Evolutionary conservation across 225 moss, liverwort and hornwort species (phyloP).

Genomic region (Climacium dendroides): DNA sequence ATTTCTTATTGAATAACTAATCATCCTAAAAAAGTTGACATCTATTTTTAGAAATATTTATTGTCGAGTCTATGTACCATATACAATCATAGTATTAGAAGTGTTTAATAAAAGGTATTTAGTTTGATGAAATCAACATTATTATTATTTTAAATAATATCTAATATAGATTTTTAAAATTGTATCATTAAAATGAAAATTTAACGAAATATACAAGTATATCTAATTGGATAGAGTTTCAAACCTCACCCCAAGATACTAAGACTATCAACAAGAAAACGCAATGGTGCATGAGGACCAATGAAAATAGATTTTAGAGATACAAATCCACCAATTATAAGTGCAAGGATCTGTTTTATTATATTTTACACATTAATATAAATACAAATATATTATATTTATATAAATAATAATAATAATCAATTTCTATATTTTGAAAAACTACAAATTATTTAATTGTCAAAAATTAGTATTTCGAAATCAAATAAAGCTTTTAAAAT

Average conservation of each 20-base stretch:
- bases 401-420: no score
- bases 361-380: no score
- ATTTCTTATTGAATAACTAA: neutral
- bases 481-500: neutral
- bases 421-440: neutral
- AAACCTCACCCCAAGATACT: neutral
- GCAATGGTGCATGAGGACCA: neutral
- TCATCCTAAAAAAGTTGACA: no score
- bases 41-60: neutral
- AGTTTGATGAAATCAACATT: neutral
- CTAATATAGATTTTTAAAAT: no score
- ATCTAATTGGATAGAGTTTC: no score
- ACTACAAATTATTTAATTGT: accelerated
- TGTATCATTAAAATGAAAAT: neutral
- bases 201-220: no score
- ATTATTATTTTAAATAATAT: neutral
- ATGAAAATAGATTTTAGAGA: neutral
- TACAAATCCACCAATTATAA: slow-evolving; percentile 1
- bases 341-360: neutral
- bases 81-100: neutral
- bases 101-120: neutral
- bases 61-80: accelerated
- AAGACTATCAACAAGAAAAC: neutral
- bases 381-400: no score
- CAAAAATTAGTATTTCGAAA: neutral